A percentile compares a stretch with the other conserved stretches of the same genome.
Evolutionary conservation across 2,329 filamentous ascomycete species (phyloP).

Genomic region (Neofusicoccum umdonicola): DNA sequence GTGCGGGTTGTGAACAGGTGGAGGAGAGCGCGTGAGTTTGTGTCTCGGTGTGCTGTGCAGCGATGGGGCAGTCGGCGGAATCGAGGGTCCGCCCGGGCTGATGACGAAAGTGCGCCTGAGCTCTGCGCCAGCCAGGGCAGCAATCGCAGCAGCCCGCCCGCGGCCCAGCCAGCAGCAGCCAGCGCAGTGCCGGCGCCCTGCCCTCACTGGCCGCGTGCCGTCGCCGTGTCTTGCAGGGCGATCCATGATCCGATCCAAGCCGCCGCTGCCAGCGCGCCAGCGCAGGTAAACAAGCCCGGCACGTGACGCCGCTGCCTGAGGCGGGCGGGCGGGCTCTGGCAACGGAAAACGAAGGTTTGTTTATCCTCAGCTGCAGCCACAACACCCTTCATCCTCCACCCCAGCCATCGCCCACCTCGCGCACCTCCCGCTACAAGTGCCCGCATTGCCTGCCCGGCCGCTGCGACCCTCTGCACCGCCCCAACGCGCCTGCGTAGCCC

Average conservation of each 20-base stretch:
- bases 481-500: neutral
- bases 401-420: neutral
- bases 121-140: neutral
- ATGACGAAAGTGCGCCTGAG: slow-evolving; percentile 1
- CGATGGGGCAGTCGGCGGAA: neutral
- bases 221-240: neutral
- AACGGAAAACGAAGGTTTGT: slow-evolving; percentile 15
- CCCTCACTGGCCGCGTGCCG: neutral
- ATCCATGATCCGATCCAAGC: neutral
- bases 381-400: neutral
- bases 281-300: neutral
- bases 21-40: slow-evolving; percentile 14
- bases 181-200: neutral
- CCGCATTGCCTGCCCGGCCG: neutral
- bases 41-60: neutral
- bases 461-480: neutral
- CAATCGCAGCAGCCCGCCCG: neutral
- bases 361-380: slow-evolving; percentile 14
- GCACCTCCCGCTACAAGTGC: neutral
- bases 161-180: neutral
- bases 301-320: neutral
- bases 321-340: slow-evolving; percentile 6
- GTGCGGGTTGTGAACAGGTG: slow-evolving; percentile 8
- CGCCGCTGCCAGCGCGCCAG: neutral
- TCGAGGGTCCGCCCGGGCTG: slow-evolving; percentile 8